Base-by-base conservation (phyloP, 768 basidiomycete species). In the Chalciporus pseudorubinellus region DNA sequence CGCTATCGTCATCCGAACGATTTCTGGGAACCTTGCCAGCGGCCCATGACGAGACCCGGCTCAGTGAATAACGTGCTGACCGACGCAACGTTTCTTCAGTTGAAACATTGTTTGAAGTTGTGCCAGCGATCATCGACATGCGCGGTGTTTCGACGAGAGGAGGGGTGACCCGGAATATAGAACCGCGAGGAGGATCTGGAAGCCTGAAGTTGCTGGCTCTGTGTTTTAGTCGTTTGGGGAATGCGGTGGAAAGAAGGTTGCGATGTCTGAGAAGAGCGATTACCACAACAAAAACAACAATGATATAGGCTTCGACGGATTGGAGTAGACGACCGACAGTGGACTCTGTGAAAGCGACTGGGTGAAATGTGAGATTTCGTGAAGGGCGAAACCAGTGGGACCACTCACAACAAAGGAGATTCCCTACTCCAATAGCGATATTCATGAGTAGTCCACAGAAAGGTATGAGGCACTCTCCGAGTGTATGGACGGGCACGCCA, bases 341-440 rank as follows among this genome's bases (percentile, higher is more conserved):
- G 6, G 79, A 80, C 68, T 90, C 89, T 3, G 87, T 80, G 61
- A 89, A 88, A 47, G 73, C 69, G 63, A 85, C 87, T 89, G 57
- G 31, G 19, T 38, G 47, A 45, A 3, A 33, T 39, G 28, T 64
- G 39, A 65, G 53, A 38, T 39, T 21, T 34, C 33, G 19, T 48
- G 40, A 55, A 43, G 13, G n/a, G 28, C 40, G 26, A 34, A 34
- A 42, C 33, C 36, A 12, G 11, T n/a, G 26, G 11, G 36, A 46
- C 34, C 14, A 77, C 87, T 72, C 60, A 89, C 89, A 81, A 33
- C 61, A 56, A 22, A 80, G 58, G 33, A 87, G 67, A 55, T 83
- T 79, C 18, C 81, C 84, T 19, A 85, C 64, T 11, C 77, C 81
- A 34, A 86, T 64, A 24, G 74, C 76, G 18, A 77, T 60, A 46